Evolutionary conservation across 2,329 filamentous ascomycete species (phyloP), one percentile per base, ranked within the genome.

Genomic region (Alternaria sp.): DNA sequence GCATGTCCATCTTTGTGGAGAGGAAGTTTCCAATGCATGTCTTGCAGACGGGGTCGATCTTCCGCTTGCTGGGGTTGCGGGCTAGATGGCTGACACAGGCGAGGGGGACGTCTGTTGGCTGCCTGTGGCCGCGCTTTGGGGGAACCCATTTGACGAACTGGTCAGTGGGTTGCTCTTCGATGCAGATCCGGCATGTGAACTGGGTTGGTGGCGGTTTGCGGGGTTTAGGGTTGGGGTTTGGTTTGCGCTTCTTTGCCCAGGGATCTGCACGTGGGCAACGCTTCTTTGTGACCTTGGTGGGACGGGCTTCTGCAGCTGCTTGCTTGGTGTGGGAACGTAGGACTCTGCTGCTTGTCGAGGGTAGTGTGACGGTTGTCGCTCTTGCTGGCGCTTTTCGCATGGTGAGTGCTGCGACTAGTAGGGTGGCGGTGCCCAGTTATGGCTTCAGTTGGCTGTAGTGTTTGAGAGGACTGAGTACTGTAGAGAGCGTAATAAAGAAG

Each of bases 181-280:
- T 62, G 39, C 69, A 72, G 10, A 71, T 71, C 0, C 68, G 65
- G 52, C 69, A 72, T n/a, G 65, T 70, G 53, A 58, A 69, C 48
- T 70, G 66, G 26, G 63, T 62, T 4, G 59, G 53, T 11, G 63
- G 61, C 28, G 61, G 57, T 28, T 56, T 29, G 28, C 61, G 61
- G 21, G 60, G 51, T 4, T 31, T 57, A 3, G 61, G 61, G 34
- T 56, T 58, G 5, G 60, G 46, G 14, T 60, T 63, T 23, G 48
- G 53, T 23, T 67, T 72, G 53, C 66, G 63, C 45, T 64, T 70
- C 28, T 68, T 59, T 10, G 58, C 48, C 68, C 69, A 71, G 21
- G 67, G 65, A 26, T 72, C 70, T 29, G 54, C 55, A 26, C 46
- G 58, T 8, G 58, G 61, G 23, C 65, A 56, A 3, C 59, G 44